Evolutionary conservation across 257 asterid species (phyloP).

Genomic region (Plantago major): DNA sequence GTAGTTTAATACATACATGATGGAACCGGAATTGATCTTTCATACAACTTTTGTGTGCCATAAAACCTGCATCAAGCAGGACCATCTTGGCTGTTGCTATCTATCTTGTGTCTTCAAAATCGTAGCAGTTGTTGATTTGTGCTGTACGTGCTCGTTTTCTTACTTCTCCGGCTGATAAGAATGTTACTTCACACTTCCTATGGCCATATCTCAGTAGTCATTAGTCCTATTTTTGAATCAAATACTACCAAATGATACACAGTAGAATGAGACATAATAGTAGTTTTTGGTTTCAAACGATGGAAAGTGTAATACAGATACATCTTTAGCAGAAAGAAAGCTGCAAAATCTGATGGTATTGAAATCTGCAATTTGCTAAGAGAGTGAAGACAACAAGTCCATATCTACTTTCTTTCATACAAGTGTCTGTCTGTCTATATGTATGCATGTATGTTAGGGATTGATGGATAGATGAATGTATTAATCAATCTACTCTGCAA

Average conservation of each 20-base stretch:
- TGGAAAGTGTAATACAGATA: not conserved
- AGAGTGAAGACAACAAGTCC: not conserved
- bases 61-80: not conserved
- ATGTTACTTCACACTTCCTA: too few relatives aligned
- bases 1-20: not conserved
- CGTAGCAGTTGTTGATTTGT: not conserved
- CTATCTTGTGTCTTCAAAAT: not conserved
- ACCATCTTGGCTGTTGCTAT: too few relatives aligned
- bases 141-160: too few relatives aligned
- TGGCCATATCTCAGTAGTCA: too few relatives aligned
- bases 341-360: constrained; percentile 5
- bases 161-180: too few relatives aligned
- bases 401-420: not conserved
- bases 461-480: not conserved
- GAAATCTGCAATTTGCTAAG: constrained; percentile 1
- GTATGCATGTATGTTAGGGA: not conserved
- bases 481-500: constrained; percentile 1
- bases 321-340: not conserved
- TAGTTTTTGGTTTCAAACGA: not conserved
- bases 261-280: not conserved
- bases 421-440: not conserved
- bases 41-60: not conserved
- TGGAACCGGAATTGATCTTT: not conserved
- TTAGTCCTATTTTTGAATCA: not conserved
- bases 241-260: not conserved